Evolutionary conservation across 2,329 filamentous ascomycete genomes (phyloP), one percentile per base, ranked within the genome.

Genomic region (Elsinoe perseae): DNA sequence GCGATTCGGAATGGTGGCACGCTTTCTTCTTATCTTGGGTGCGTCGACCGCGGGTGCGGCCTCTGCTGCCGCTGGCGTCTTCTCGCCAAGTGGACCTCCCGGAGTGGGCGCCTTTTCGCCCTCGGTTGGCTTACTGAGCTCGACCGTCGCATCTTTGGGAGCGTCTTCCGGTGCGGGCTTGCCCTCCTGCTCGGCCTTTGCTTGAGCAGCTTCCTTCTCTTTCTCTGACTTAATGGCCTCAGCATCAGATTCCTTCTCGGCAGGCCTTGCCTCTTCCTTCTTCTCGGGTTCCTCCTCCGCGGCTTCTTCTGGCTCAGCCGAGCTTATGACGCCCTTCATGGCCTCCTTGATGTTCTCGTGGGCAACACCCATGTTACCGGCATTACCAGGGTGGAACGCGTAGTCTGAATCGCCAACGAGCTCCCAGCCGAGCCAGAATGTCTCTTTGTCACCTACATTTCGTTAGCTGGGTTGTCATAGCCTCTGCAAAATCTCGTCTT

Each of bases 381-480:
- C 66, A 12, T 69, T 67, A 28, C 74, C 73, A 32, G 66, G 64
- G 59, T 76, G 73, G 64, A 76, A 77, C 18, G 69, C 64, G 59
- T 75, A 76, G 21, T 70, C 67, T 6, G 65, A 59, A 56, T 74
- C 72, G 3, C 72, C 73, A 16, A 69, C 71, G 12, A 77, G 68
- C 57, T 76, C 70, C 67, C 73, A 77, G n/a, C 72, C 71, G 2
- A 77, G 67, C 75, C 75, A 77, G 66, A 75, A 77, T 1, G 74
- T 77, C 58, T 77, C 75, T 59, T 77, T 77, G 62, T 77, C 74
- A 43, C 74, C 73, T 73, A 68, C 60, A 61, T 73, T 69, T 50
- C 40, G 16, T 57, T 50, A 32, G 25, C 40, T 21, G 12, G 2
- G 42, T 42, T 43, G 54, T 68, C 71, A 75, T n/a, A n/a, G n/a